A percentile compares a stretch with the other conserved stretches of the same genome.
Conservation (phyloP, 2,329 filamentous ascomycete species). For the Aspergillus sp. region DNA sequence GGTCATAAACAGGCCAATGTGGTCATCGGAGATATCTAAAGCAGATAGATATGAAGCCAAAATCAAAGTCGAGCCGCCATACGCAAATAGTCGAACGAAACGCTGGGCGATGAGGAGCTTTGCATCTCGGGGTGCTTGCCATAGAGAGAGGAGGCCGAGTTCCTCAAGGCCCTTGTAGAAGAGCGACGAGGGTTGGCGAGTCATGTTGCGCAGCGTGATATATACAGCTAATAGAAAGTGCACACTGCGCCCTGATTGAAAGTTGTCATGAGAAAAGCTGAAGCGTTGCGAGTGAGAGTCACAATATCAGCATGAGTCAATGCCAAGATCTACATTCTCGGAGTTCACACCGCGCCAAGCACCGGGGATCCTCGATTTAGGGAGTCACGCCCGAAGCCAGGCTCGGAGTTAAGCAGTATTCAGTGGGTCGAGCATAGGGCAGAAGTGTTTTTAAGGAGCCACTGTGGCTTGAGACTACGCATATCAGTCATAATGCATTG, state of each 20-base stretch:
- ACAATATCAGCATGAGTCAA: not conserved
- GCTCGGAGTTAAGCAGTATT: not conserved
- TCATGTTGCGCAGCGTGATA: not conserved
- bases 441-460: too few relatives aligned
- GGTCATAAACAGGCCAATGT: constrained; percentile 65
- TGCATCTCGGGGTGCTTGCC: constrained; percentile 36
- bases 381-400: not conserved
- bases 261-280: not conserved
- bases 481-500: not conserved
- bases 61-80: constrained; percentile 60
- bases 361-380: not conserved
- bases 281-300: not conserved
- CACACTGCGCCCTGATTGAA: too few relatives aligned
- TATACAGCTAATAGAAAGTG: too few relatives aligned
- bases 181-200: not conserved
- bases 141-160: constrained; percentile 39
- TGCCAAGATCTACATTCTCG: constrained; percentile 2
- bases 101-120: constrained; percentile 43
- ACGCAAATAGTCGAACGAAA: constrained; percentile 61
- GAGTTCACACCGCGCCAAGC: not conserved
- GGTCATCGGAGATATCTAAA: constrained; percentile 56
- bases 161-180: constrained; percentile 25
- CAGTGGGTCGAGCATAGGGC: too few relatives aligned
- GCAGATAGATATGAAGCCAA: constrained; percentile 62
- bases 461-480: too few relatives aligned